A percentile compares a stretch with the other conserved stretches of the same genome.
Evolutionary conservation across 2,329 filamentous ascomycete species (phyloP).

Genomic region (Trichoderma sp.): DNA sequence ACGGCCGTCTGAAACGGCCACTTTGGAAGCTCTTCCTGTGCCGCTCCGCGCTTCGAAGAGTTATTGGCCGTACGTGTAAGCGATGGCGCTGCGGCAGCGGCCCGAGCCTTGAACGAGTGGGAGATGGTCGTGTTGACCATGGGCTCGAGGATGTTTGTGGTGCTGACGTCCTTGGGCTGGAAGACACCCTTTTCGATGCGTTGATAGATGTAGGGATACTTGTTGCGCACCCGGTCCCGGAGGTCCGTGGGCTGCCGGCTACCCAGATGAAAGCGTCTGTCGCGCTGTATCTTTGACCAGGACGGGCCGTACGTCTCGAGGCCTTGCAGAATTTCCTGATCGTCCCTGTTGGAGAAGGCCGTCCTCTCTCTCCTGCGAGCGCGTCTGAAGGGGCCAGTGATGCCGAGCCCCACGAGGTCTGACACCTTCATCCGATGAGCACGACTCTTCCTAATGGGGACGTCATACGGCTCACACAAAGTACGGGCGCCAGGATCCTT

Average conservation of each 20-base stretch:
- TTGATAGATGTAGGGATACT: constrained; percentile 61
- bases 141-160: constrained; percentile 53
- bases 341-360: constrained; percentile 65
- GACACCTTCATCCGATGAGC: constrained; percentile 59
- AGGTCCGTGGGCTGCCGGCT: constrained; percentile 64
- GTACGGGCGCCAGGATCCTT: constrained; percentile 35
- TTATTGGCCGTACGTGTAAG: constrained; percentile 38
- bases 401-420: constrained; percentile 60
- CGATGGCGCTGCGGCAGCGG: constrained; percentile 38
- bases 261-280: constrained; percentile 59
- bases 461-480: constrained; percentile 39
- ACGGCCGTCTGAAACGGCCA: constrained; percentile 47
- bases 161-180: constrained; percentile 46
- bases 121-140: constrained; percentile 54
- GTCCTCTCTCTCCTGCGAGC: constrained; percentile 62
- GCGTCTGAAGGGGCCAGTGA: constrained; percentile 63
- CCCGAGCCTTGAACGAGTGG: constrained; percentile 44
- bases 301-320: constrained; percentile 62
- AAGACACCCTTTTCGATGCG: constrained; percentile 58
- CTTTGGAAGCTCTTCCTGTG: constrained; percentile 52
- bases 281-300: constrained; percentile 67
- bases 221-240: constrained; percentile 65
- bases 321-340: constrained; percentile 62
- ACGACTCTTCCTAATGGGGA: constrained; percentile 53
- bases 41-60: constrained; percentile 45